These are phyloP conservation scores for Trametes sanguinea DNA, from an alignment of 768 basidiomycete species.

Conservation along the genomic window DNA sequence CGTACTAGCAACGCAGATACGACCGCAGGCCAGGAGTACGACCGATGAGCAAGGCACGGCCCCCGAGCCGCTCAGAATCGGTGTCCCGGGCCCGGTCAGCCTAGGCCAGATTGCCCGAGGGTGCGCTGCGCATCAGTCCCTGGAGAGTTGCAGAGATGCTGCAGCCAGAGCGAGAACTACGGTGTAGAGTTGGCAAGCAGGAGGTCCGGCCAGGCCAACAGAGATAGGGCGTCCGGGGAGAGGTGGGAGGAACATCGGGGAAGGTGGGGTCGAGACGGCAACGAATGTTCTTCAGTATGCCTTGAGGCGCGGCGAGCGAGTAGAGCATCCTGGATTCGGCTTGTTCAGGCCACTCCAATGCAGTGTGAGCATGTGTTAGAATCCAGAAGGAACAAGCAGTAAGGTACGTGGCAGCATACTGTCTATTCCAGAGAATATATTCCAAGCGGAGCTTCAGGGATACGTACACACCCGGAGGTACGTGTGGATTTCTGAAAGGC, in stretches of 20 bases:
- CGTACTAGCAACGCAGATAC: too few relatives aligned
- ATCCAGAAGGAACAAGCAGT: too few relatives aligned
- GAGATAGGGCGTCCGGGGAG: not conserved
- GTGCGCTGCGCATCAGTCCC: not conserved
- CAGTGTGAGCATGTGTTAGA: too few relatives aligned
- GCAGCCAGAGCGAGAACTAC: not conserved
- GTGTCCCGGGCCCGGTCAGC: not conserved
- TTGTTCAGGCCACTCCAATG: not conserved
- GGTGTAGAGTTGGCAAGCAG: not conserved
- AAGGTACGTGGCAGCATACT: not conserved
- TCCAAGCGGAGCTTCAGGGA: too few relatives aligned
- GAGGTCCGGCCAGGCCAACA: not conserved
- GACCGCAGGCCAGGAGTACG: too few relatives aligned
- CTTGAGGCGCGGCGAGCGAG: not conserved
- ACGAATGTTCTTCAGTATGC: conserved; percentile 5
- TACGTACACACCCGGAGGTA: too few relatives aligned
- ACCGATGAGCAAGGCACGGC: not conserved
- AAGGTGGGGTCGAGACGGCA: not conserved
- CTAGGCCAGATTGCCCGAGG: not conserved
- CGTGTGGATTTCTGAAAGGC: too few relatives aligned
- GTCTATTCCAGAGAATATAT: not conserved
- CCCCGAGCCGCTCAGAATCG: not conserved
- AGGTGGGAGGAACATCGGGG: not conserved
- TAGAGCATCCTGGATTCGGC: not conserved
- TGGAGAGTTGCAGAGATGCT: not conserved